These are phyloP conservation scores for Pyrenochaeta sp. DNA, from an alignment of 2,329 filamentous ascomycete genomes.

Conservation along the genomic window DNA sequence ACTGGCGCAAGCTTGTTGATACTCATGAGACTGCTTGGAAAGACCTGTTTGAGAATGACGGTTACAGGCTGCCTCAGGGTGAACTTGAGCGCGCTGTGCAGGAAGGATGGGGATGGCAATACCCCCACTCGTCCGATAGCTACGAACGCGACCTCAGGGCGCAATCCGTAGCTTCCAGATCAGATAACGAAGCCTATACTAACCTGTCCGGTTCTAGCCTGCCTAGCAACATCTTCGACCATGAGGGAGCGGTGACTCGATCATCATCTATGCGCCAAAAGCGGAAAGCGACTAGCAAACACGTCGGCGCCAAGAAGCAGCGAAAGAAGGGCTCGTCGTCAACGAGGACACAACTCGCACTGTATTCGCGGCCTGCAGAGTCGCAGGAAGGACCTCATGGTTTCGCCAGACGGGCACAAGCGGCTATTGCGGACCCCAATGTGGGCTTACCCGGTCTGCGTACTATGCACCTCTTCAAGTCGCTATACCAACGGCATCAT, in stretches of 20 bases:
- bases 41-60: constrained; percentile 84
- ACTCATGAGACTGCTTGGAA: constrained; percentile 97
- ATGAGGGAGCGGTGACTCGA: constrained; percentile 39
- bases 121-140: constrained; percentile 76
- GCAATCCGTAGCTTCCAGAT: constrained; percentile 46
- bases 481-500: constrained; percentile 90
- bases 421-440: constrained; percentile 81
- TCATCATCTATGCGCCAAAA: constrained; percentile 48
- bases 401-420: constrained; percentile 82
- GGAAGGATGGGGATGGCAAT: constrained; percentile 98
- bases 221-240: constrained; percentile 24
- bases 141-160: constrained; percentile 83
- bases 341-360: constrained; percentile 51
- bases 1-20: constrained; percentile 90
- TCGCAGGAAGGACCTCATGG: constrained; percentile 83
- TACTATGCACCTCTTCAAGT: constrained; percentile 93
- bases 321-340: constrained; percentile 63
- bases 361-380: constrained; percentile 58
- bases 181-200: constrained; percentile 50
- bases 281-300: constrained; percentile 49
- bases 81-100: constrained; percentile 86
- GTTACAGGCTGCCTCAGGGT: constrained; percentile 78
- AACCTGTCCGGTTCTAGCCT: constrained; percentile 34
- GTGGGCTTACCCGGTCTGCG: constrained; percentile 80
- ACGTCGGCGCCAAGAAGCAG: constrained; percentile 59